These are phyloP conservation scores for Podaxis pistillaris DNA, from an alignment of 768 basidiomycete species.

Conservation along the genomic window DNA sequence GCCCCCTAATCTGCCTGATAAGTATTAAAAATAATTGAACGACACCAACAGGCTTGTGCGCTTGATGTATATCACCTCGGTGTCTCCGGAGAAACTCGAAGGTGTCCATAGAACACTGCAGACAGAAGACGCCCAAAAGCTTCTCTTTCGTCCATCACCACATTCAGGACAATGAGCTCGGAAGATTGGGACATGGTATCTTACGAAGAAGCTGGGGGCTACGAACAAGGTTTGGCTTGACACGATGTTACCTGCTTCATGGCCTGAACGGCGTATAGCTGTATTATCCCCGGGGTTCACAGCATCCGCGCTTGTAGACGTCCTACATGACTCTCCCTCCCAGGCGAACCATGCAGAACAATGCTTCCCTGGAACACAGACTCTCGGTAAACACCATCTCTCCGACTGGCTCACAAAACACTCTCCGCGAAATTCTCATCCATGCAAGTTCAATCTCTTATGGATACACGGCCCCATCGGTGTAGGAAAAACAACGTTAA, in stretches of 20 bases:
- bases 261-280: too few species aligned
- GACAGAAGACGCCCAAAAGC: too few species aligned
- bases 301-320: neutral
- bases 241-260: too few species aligned
- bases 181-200: neutral
- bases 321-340: neutral
- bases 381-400: neutral
- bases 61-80: too few species aligned
- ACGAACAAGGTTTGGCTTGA: neutral
- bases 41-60: too few species aligned
- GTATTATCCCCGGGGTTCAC: neutral
- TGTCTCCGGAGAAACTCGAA: too few species aligned
- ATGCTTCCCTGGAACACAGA: constrained; percentile 1
- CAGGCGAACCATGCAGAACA: neutral
- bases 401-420: neutral
- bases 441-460: neutral
- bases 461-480: constrained; percentile 1
- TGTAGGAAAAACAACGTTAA: constrained; percentile 3
- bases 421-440: neutral
- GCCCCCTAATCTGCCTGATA: too few species aligned
- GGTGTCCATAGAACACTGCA: too few species aligned
- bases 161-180: neutral
- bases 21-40: too few species aligned
- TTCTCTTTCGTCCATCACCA: too few species aligned
- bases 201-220: neutral